Evolutionary conservation across 148 eudicot species (phyloP), one percentile per base, ranked within the genome.

Genomic region (Vaccinium macrocarpon): DNA sequence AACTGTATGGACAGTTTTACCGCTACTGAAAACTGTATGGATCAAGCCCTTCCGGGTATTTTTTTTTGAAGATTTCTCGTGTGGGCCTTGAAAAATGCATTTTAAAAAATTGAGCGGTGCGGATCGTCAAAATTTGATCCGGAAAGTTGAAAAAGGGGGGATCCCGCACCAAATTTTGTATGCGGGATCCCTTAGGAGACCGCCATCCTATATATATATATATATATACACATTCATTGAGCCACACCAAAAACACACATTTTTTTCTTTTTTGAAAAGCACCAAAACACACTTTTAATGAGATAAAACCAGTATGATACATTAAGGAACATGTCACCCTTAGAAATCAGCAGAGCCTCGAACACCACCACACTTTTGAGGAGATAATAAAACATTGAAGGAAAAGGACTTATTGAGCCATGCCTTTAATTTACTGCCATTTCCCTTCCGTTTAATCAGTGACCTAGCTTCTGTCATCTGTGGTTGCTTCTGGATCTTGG

Each of bases 371-470:
- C 48, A 32, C 15, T 70, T 32, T 70, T 29, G 46, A 11, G 82
- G 88, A 23, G 86, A 78, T 12, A 76, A 78, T 12, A 76, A 61
- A 29, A 84, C 78, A 76, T 91, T 91, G 80, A 88, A 80, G 82
- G 42, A 48, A 29, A 88, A 85, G 46, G 91, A 86, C 52, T 85
- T 89, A 59, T 89, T 89, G 81, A 91, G 87, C 95, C 95, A 92
- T 18, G 92, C 32, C 86, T 82, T 91, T 90, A 90, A 90, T 1
- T 84, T 78, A 1, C 86, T 78, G 2, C 85, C 74, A 27, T 64
- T 64, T 14, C 88, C 78, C 78, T 86, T 84, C 10, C 13, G 27
- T 25, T 29, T 29, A 25, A 66, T 66, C 6, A 23, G 80, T 0
- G 90, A 76, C 72, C 83, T 85, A 51, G 11, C 85, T 78, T 49